A percentile compares a stretch with the other conserved stretches of the same genome.
Conservation (phyloP, 1,139 yeast species). For the Cylindricascospora bacillispora region DNA sequence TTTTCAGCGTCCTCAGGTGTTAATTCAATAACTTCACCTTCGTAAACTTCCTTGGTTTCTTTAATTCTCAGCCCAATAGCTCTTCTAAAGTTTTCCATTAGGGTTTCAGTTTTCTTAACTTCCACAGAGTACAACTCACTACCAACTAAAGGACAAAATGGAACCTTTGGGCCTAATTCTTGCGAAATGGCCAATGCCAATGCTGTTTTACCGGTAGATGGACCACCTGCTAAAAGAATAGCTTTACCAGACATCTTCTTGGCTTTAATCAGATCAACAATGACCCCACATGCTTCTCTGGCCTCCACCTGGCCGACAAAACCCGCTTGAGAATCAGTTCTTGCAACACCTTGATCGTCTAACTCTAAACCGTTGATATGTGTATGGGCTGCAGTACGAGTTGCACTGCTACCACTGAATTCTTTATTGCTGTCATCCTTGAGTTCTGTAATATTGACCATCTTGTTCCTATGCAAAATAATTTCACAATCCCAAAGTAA, state of each 20-base stretch:
- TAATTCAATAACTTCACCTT: constrained; percentile 93
- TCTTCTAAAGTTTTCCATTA: constrained; percentile 95
- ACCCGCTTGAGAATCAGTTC: constrained; percentile 69
- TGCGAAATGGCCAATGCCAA: constrained; percentile 92
- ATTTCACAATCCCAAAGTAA: too few species aligned
- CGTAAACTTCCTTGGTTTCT: constrained; percentile 96
- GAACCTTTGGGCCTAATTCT: constrained; percentile 96
- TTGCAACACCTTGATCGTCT: constrained; percentile 82
- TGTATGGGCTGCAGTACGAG: constrained; percentile 92
- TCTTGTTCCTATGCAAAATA: too few species aligned
- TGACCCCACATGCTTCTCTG: constrained; percentile 93
- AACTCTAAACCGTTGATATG: constrained; percentile 93
- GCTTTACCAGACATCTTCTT: constrained; percentile 95
- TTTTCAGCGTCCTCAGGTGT: constrained; percentile 96
- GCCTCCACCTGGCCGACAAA: constrained; percentile 93
- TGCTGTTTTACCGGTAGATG: constrained; percentile 98
- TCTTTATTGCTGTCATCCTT: constrained; percentile 34
- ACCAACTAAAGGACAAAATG: constrained; percentile 96
- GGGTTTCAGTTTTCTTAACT: constrained; percentile 90
- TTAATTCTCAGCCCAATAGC: constrained; percentile 93
- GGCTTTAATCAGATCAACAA: constrained; percentile 86
- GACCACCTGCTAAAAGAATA: constrained; percentile 90
- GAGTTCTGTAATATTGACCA: constrained; percentile 82
- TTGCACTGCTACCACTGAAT: constrained; percentile 26
- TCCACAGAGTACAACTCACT: constrained; percentile 93